These are phyloP conservation scores for Gossypium davidsonii DNA, from an alignment of 441 rosid genomes.

Conservation along the genomic window DNA sequence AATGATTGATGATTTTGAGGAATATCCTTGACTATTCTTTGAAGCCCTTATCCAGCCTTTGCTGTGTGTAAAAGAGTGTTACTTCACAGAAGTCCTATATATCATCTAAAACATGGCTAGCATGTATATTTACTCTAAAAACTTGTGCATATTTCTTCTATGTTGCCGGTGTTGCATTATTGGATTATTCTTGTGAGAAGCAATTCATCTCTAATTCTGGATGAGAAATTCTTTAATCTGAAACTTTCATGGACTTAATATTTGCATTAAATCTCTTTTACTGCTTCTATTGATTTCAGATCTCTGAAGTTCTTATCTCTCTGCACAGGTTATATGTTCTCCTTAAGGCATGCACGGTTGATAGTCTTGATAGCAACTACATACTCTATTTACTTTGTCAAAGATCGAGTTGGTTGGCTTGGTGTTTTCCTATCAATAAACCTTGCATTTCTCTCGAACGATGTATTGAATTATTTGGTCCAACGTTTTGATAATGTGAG, in stretches of 20 bases:
- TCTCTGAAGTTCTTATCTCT: not conserved
- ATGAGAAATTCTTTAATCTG: not conserved
- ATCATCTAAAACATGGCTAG: not conserved
- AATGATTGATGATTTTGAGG: not conserved
- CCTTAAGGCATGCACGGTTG: constrained; percentile 83
- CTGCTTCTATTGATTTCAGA: not conserved
- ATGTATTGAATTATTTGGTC: constrained; percentile 60
- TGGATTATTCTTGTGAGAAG: not conserved
- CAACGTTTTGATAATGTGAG: constrained; percentile 75
- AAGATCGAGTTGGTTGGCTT: constrained; percentile 92
- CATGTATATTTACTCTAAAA: not conserved
- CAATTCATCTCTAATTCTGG: not conserved
- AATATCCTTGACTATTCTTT: not conserved
- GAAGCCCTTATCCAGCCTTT: not conserved
- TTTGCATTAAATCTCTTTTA: not conserved
- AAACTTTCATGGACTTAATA: constrained; percentile 6
- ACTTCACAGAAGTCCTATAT: not conserved
- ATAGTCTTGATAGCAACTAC: constrained; percentile 68
- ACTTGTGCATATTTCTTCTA: not conserved
- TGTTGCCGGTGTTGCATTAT: not conserved
- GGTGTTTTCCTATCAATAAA: constrained; percentile 80
- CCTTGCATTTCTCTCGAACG: constrained; percentile 92
- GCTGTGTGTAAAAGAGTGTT: not conserved
- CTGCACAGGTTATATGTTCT: constrained; percentile 84
- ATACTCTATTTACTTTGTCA: constrained; percentile 75